Conservation (phyloP, 108 stramenopile species). For the Conticribra guillardii region DNA sequence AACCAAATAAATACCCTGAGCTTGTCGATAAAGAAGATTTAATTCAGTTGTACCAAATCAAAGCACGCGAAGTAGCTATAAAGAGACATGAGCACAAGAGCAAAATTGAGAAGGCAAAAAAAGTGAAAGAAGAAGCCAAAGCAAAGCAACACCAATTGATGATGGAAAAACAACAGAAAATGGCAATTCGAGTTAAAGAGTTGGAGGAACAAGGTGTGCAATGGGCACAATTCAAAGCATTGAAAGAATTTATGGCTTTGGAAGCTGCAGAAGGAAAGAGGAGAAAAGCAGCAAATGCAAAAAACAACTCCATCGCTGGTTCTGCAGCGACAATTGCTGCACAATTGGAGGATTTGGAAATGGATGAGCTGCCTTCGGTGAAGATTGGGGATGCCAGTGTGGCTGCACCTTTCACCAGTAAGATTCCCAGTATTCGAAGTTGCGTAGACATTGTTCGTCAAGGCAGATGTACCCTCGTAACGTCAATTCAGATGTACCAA, state of each 20-base stretch:
- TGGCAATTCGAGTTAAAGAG: conserved; percentile 69
- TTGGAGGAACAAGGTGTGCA: conserved; percentile 81
- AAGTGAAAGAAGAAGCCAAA: conserved; percentile 58
- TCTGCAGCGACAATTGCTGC: conserved; percentile 73
- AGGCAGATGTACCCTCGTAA: conserved; percentile 90
- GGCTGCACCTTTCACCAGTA: conserved; percentile 96
- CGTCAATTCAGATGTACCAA: conserved; percentile 95
- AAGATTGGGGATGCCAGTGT: conserved; percentile 97
- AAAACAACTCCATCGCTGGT: conserved; percentile 66
- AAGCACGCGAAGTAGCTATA: conserved; percentile 68
- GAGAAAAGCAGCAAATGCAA: conserved; percentile 53
- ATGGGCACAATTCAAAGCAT: conserved; percentile 86
- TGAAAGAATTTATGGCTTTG: conserved; percentile 79
- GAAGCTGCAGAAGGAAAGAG: conserved; percentile 74
- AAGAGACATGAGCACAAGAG: conserved; percentile 63
- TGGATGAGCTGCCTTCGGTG: conserved; percentile 87
- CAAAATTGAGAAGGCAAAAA: conserved; percentile 58
- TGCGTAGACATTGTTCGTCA: conserved; percentile 97
- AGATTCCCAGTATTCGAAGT: conserved; percentile 95
- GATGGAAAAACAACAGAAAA: conserved; percentile 69
- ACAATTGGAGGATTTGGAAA: conserved; percentile 82
- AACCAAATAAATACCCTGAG: conserved; percentile 85
- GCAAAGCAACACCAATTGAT: conserved; percentile 58
- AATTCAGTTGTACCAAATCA: conserved; percentile 82
- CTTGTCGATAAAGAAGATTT: conserved; percentile 84